Evolutionary conservation across 2,329 filamentous ascomycete genomes (phyloP), one percentile per base, ranked within the genome.

Genomic region (Fusarium proliferatum): DNA sequence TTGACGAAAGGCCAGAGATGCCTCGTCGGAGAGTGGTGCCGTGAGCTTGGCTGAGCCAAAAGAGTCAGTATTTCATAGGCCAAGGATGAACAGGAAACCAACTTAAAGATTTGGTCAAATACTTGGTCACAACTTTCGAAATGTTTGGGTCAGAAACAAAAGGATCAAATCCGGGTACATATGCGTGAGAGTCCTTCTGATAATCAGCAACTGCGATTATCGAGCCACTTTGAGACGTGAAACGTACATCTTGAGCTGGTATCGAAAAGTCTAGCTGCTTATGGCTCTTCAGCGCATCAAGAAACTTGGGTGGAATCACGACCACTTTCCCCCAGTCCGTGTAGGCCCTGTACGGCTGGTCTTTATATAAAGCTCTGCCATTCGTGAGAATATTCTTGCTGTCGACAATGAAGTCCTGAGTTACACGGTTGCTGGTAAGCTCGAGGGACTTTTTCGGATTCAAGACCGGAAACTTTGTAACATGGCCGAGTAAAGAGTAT

Each of bases 241-340:
- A 12, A 33, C 64, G 16, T 43, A 51, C 64, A 59, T 67, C 64
- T 21, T 39, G 11, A 19, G 38, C 61, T 11, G 62, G 61, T 5
- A n/a, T 16, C 2, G 0, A 0, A 26, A 67, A 67, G 30, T 67
- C 33, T 4, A 66, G 17, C 5, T 59, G 23, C 15, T 45, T 46
- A 4, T 59, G 36, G 6, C 26, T 49, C 21, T 39, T 67, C 7
- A 67, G 17, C 1, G 30, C 15, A n/a, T 67, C 64, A 3, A 39
- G 10, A 6, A 21, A 66, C 26, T 49, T 4, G 1, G 61, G 64
- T 3, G 64, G 61, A 12, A 67, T 66, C 2, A 67, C 30, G 11
- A 67, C 8, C 3, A 65, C 61, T 5, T 51, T 30, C 3, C 64
- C 64, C 38, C 51, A 49, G 7, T 67, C 61, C 6, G 64, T 67